phyloP scores from a whole-genome alignment of 768 basidiomycete species.

The Phylloporus scabripes region DNA sequence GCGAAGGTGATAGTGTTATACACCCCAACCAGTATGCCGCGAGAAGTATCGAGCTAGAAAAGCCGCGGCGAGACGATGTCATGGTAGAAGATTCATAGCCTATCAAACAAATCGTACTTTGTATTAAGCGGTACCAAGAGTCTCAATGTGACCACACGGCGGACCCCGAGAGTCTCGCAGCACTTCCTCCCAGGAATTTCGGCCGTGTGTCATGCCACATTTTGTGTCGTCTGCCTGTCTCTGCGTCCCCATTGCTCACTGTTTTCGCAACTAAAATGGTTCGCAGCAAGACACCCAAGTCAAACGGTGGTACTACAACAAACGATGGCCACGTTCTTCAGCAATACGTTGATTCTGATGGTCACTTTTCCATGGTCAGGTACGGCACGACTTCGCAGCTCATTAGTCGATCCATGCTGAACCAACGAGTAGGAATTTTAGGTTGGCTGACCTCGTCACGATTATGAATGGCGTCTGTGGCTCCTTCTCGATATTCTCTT shows the following conservation, averaged over 20 bases:
- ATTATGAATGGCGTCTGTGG: conserved; percentile 99
- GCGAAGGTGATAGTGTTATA: conserved; percentile 78
- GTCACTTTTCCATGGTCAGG: conserved; percentile 98
- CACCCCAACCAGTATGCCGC: conserved; percentile 92
- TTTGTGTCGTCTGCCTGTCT: conserved; percentile 29
- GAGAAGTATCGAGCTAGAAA: conserved; percentile 64
- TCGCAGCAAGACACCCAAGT: conserved; percentile 27
- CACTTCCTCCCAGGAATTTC: conserved; percentile 5
- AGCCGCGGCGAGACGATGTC: conserved; percentile 36
- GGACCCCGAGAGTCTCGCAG: conserved; percentile 13
- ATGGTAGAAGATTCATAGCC: conserved; percentile 37
- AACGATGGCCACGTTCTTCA: conserved; percentile 45
- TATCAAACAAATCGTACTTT: background rate
- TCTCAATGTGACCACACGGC: conserved; percentile 2
- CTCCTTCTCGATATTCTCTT: conserved; percentile 90
- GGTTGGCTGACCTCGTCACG: conserved; percentile 95
- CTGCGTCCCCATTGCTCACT: background rate
- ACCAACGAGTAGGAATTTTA: conserved; percentile 71
- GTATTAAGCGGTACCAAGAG: conserved; percentile 18
- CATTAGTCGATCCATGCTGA: conserved; percentile 16
- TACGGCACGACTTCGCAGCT: conserved; percentile 28
- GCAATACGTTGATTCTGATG: conserved; percentile 83
- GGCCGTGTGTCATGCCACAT: conserved; percentile 12
- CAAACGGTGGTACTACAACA: conserved; percentile 13
- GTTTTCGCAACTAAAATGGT: conserved; percentile 15